These are phyloP conservation scores for Verticillium zaregamsianum DNA, from an alignment of 2,329 filamentous ascomycete species.

Conservation along the genomic window DNA sequence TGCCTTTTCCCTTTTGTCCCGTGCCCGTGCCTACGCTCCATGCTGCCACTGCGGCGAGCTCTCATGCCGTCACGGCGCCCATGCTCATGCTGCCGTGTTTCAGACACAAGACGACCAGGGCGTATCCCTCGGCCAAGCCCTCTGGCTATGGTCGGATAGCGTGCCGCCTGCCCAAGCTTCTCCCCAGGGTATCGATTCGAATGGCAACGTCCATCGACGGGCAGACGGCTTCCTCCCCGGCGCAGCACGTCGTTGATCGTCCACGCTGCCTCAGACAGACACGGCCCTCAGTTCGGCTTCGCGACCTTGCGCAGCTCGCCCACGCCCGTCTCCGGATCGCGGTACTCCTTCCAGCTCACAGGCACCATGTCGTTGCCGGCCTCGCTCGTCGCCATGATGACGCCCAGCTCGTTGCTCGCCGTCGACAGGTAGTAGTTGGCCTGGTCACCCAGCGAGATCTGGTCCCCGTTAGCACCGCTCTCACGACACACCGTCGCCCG, in stretches of 20 bases:
- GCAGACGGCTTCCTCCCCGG: not conserved
- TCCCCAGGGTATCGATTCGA: not conserved
- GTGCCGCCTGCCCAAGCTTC: not conserved
- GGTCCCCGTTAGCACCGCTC: slow-evolving; percentile 7
- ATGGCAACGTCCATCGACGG: not conserved
- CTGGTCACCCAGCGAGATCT: slow-evolving; percentile 90
- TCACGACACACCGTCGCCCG: not conserved
- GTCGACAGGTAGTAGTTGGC: slow-evolving; percentile 94
- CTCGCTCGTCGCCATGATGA: slow-evolving; percentile 89
- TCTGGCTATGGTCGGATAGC: not conserved
- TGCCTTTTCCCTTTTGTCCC: not conserved
- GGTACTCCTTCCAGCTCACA: slow-evolving; percentile 92
- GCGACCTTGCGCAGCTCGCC: slow-evolving; percentile 88
- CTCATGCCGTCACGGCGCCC: not conserved
- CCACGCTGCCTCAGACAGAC: not conserved
- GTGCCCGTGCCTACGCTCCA: not conserved
- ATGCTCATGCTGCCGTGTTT: not conserved
- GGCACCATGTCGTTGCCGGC: slow-evolving; percentile 88
- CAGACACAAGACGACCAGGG: not conserved
- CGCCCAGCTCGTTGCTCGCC: slow-evolving; percentile 84
- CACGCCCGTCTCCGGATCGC: slow-evolving; percentile 72
- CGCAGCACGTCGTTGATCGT: not conserved
- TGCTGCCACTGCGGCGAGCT: not conserved
- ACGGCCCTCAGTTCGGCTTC: slow-evolving; percentile 68
- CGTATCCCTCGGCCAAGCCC: not conserved